Evolutionary conservation across 1,284 basidiomycete species (phyloP).

Genomic region (Ceratobasidium sp.): DNA sequence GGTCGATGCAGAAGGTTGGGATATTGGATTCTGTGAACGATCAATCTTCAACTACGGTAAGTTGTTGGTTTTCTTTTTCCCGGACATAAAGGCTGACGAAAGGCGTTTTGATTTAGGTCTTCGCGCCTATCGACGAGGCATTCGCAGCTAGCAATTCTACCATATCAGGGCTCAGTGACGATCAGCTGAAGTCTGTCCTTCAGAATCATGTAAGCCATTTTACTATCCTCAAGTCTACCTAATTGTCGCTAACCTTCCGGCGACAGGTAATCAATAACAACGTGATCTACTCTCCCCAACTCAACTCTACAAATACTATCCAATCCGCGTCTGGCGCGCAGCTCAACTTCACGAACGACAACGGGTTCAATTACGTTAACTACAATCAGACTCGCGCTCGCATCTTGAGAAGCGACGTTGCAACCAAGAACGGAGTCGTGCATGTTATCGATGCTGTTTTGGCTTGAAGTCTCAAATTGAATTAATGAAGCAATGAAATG

Average conservation of each 20-base stretch:
- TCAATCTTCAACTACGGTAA: constrained; percentile 25
- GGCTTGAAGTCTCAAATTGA: not conserved
- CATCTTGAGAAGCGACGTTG: constrained; percentile 56
- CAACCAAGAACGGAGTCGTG: constrained; percentile 57
- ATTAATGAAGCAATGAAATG: not conserved
- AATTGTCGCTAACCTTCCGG: not conserved
- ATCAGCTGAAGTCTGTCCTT: constrained; percentile 45
- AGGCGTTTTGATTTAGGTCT: constrained; percentile 53
- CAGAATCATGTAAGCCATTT: constrained; percentile 48
- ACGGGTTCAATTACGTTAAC: constrained; percentile 54
- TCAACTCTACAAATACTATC: constrained; percentile 50
- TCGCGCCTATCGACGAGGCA: constrained; percentile 54
- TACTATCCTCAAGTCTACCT: not conserved
- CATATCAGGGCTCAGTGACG: constrained; percentile 34
- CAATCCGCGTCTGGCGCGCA: constrained; percentile 54
- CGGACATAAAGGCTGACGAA: not conserved
- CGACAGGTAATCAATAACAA: constrained; percentile 52
- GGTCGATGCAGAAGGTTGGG: constrained; percentile 23
- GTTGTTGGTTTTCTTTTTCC: constrained; percentile 47
- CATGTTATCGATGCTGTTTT: constrained; percentile 57
- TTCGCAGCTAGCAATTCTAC: constrained; percentile 43
- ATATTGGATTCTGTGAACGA: constrained; percentile 11
- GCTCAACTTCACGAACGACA: constrained; percentile 54
- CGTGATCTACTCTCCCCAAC: constrained; percentile 53
- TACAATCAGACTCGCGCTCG: constrained; percentile 53